Evolutionary conservation across 2,329 filamentous ascomycete genomes (phyloP).

Genomic region (Colletotrichum simmondsii): DNA sequence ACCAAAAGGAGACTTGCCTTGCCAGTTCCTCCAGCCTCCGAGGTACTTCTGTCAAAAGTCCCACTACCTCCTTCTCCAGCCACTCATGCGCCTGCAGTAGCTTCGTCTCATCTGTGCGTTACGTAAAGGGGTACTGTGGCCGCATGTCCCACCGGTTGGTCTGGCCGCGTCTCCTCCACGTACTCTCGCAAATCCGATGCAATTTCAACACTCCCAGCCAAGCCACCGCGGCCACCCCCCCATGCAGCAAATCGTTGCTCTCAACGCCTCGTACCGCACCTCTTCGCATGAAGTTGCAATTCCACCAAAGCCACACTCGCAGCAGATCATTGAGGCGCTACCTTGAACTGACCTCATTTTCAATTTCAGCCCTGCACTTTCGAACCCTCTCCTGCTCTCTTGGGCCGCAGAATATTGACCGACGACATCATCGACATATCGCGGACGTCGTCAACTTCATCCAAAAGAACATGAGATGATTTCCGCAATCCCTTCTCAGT

Average conservation of each 20-base stretch:
- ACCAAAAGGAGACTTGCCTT: not conserved
- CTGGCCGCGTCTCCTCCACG: conserved; percentile 16
- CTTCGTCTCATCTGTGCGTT: conserved; percentile 3
- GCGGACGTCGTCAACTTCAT: not conserved
- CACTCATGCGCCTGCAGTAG: not conserved
- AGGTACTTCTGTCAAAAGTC: conserved; percentile 16
- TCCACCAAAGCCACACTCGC: conserved; percentile 31
- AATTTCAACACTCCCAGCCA: conserved; percentile 22
- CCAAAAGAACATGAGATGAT: not conserved
- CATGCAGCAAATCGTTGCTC: conserved; percentile 1
- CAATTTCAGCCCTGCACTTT: conserved; percentile 21
- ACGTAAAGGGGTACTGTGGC: conserved; percentile 25
- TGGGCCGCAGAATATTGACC: not conserved
- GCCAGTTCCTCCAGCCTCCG: not conserved
- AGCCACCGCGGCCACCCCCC: not conserved
- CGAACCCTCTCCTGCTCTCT: not conserved
- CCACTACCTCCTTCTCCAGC: not conserved
- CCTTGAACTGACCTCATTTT: conserved; percentile 10
- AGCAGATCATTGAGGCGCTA: conserved; percentile 33
- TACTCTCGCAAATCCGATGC: conserved; percentile 21
- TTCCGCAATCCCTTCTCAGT: not conserved
- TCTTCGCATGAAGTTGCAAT: conserved; percentile 32
- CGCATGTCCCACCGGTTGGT: conserved; percentile 6
- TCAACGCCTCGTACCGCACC: conserved; percentile 2
- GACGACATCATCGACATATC: not conserved